A percentile compares a stretch with the other conserved stretches of the same genome.
phyloP scores from a whole-genome alignment of 306 rosid species.

The Acmispon strigosus region DNA sequence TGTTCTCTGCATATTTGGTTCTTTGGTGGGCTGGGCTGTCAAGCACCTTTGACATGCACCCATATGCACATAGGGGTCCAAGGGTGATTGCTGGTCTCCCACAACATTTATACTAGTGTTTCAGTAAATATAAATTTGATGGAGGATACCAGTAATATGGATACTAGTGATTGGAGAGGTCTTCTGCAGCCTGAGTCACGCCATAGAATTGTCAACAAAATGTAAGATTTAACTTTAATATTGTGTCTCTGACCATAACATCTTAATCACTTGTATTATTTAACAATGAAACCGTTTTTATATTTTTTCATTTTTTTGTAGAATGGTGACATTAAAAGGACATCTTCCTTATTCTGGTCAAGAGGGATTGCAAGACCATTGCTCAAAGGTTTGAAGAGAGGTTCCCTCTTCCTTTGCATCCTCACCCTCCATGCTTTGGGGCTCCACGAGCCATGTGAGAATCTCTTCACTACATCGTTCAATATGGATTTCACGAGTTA shows the following conservation, averaged over 20 bases:
- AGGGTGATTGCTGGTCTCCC: not conserved
- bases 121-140: conserved; percentile 39
- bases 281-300: conserved; percentile 5
- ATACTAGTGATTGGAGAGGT: conserved; percentile 41
- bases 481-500: too few species aligned
- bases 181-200: conserved; percentile 35
- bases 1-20: not conserved
- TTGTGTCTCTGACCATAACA: not conserved
- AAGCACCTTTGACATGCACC: not conserved
- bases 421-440: too few species aligned
- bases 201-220: conserved; percentile 47
- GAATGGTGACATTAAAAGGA: conserved; percentile 79
- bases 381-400: conserved; percentile 86
- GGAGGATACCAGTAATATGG: conserved; percentile 38
- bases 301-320: conserved; percentile 20
- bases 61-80: not conserved
- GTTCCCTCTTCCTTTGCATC: too few species aligned
- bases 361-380: conserved; percentile 75
- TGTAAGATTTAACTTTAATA: conserved; percentile 28
- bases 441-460: too few species aligned
- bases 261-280: not conserved
- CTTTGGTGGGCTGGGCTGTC: not conserved
- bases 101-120: conserved; percentile 5
- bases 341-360: conserved; percentile 64
- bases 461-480: too few species aligned